A percentile compares a stretch with the other conserved stretches of the same genome.
Conservation (phyloP, 306 rosid genomes). For the Macrotyloma uniflorum region DNA sequence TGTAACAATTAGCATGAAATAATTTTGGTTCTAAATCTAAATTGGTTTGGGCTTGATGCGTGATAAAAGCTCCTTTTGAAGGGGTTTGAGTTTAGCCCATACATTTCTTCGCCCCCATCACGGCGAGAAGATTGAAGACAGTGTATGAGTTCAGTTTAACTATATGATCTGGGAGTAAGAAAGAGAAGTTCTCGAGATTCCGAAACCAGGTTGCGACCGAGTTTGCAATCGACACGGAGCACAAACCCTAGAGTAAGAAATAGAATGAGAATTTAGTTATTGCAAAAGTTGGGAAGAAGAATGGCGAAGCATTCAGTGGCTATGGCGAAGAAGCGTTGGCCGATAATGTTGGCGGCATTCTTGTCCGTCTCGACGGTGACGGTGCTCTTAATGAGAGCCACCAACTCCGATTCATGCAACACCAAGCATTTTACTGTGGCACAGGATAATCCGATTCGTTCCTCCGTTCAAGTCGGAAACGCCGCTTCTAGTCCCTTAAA, state of each 20-base stretch:
- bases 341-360: conserved; percentile 31
- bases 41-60: neutral
- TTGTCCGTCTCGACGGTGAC: conserved; percentile 26
- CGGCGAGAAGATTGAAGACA: neutral
- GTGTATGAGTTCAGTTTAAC: neutral
- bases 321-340: conserved; percentile 66
- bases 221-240: neutral
- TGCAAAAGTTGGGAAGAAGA: neutral
- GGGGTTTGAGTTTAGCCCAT: neutral
- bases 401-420: conserved; percentile 59
- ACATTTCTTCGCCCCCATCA: neutral
- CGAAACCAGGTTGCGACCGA: neutral
- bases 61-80: neutral
- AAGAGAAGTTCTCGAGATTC: neutral
- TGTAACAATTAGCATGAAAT: neutral
- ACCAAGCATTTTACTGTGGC: neutral
- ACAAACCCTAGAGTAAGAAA: neutral
- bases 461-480: conserved; percentile 33
- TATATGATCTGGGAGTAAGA: neutral
- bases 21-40: neutral
- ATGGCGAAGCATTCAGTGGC: conserved; percentile 47
- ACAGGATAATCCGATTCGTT: conserved; percentile 31
- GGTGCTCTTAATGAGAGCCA: conserved; percentile 47
- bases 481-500: conserved; percentile 52
- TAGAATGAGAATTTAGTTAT: neutral